Evolutionary conservation across 1,139 yeast genomes (phyloP).

Genomic region (Candida dubliniensis): DNA sequence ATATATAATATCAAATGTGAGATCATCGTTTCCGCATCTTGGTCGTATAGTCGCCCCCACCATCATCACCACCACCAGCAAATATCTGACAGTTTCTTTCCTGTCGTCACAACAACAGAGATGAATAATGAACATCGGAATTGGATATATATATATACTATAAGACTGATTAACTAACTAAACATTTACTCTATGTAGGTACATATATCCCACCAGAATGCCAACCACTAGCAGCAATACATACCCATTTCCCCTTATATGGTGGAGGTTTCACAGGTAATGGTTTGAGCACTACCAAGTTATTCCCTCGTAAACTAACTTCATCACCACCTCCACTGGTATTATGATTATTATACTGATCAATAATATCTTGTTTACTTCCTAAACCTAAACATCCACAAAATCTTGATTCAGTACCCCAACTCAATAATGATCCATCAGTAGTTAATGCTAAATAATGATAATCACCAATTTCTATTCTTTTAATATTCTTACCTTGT

Average conservation of each 20-base stretch:
- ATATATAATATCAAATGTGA: too few species aligned
- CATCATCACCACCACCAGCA: too few species aligned
- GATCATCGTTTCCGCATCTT: too few species aligned
- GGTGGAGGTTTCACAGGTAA: conserved; percentile 31
- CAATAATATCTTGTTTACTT: conserved; percentile 23
- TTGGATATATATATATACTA: too few species aligned
- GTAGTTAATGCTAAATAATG: conserved; percentile 64
- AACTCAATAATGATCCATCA: conserved; percentile 59
- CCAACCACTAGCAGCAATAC: conserved; percentile 79
- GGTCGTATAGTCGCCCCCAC: too few species aligned
- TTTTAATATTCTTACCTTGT: conserved; percentile 48
- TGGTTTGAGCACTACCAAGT: conserved; percentile 47
- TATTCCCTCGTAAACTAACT: conserved; percentile 30
- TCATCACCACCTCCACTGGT: neutral
- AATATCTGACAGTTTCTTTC: too few species aligned
- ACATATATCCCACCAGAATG: conserved; percentile 59
- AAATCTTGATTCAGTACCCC: conserved; percentile 65
- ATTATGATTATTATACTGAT: conserved; percentile 1
- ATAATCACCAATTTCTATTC: conserved; percentile 69
- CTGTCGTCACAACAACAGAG: too few species aligned
- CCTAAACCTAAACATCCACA: conserved; percentile 80
- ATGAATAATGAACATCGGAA: too few species aligned
- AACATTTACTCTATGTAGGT: conserved; percentile 9
- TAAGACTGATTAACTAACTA: too few species aligned
- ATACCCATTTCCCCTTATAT: conserved; percentile 43